phyloP scores from a whole-genome alignment of 2,329 filamentous ascomycete genomes.

The Aureobasidium sp. region DNA sequence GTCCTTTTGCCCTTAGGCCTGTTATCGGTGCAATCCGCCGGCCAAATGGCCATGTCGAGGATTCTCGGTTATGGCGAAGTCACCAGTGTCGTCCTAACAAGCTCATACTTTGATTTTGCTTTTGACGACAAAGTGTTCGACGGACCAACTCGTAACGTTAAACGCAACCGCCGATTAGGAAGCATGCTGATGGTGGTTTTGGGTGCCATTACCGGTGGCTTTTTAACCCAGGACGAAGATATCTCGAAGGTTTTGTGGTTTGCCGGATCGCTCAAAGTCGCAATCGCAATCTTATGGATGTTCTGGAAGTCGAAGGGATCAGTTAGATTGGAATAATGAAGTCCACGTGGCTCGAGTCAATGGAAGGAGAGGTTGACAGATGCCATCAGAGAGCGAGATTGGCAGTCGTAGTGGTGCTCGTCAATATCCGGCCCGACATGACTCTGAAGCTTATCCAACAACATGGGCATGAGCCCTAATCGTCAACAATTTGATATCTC shows the following conservation, averaged over 20 bases:
- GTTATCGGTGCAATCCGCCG: slow-evolving; percentile 68
- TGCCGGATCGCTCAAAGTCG: slow-evolving; percentile 32
- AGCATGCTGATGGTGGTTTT: slow-evolving; percentile 45
- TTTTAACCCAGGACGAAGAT: slow-evolving; percentile 44
- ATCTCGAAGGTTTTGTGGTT: slow-evolving; percentile 46
- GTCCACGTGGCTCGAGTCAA: neutral
- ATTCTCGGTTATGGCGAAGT: slow-evolving; percentile 61
- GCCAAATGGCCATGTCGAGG: slow-evolving; percentile 67
- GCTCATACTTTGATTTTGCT: slow-evolving; percentile 73
- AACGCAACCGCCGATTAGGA: slow-evolving; percentile 44
- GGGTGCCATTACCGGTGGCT: slow-evolving; percentile 47
- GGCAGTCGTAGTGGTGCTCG: neutral
- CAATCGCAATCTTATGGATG: slow-evolving; percentile 32
- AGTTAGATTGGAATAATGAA: neutral
- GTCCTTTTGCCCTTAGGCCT: slow-evolving; percentile 60
- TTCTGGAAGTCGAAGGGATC: slow-evolving; percentile 27
- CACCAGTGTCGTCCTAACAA: slow-evolving; percentile 72
- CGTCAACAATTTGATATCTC: neutral
- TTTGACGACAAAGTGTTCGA: slow-evolving; percentile 51
- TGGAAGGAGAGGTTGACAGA: neutral
- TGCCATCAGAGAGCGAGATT: neutral
- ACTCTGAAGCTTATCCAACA: neutral
- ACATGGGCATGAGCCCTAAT: neutral
- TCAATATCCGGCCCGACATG: neutral
- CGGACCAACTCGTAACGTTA: slow-evolving; percentile 34